phyloP scores from a whole-genome alignment of 129 eudicot genomes.

The Heracleum sosnowskyi region DNA sequence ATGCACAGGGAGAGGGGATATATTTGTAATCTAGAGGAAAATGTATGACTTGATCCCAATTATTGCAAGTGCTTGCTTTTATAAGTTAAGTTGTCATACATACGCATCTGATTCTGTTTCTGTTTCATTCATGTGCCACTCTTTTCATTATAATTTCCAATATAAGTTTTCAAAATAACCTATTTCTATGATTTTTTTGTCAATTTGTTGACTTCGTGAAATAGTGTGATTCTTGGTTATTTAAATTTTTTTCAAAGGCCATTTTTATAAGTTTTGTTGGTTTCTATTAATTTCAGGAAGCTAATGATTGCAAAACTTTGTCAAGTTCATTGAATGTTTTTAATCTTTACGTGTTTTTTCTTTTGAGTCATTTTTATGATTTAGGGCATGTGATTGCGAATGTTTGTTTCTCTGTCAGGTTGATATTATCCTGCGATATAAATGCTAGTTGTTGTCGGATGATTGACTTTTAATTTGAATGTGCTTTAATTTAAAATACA shows the following conservation, averaged over 20 bases:
- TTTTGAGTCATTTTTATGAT: background rate
- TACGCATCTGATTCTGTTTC: background rate
- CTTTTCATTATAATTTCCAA: background rate
- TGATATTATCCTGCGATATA: too few relatives aligned
- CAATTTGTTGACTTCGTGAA: background rate
- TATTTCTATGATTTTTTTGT: background rate
- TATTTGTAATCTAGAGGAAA: conserved; percentile 11
- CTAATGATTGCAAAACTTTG: background rate
- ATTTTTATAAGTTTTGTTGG: background rate
- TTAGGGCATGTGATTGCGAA: background rate
- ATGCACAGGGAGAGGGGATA: conserved; percentile 6
- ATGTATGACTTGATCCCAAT: conserved; percentile 1
- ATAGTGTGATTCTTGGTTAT: background rate
- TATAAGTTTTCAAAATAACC: background rate
- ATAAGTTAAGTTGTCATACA: background rate
- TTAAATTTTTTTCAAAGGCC: background rate
- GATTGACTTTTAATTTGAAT: too few relatives aligned
- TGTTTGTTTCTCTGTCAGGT: too few relatives aligned
- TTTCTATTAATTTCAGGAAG: background rate
- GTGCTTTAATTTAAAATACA: too few relatives aligned
- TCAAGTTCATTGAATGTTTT: background rate
- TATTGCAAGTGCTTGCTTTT: background rate
- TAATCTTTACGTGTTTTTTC: background rate
- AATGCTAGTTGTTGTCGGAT: too few relatives aligned
- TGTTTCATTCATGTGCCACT: background rate